These are phyloP conservation scores for Wickerhamomyces hampshirensis DNA, from an alignment of 805 yeast species.

Conservation along the genomic window DNA sequence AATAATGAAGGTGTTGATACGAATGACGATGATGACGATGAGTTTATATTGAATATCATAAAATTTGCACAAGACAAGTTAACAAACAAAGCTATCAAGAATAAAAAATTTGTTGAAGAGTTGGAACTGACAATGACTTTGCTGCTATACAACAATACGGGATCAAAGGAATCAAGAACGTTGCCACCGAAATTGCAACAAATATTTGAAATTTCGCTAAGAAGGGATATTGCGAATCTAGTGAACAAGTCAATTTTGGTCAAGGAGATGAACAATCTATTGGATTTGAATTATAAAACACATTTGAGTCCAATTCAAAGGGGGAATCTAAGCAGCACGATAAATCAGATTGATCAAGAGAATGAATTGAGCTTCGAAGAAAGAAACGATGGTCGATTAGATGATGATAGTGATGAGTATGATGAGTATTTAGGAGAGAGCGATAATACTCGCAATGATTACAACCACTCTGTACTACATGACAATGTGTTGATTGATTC, in stretches of 20 bases:
- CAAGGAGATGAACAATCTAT: constrained; percentile 13
- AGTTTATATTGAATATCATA: constrained; percentile 50
- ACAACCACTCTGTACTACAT: not conserved
- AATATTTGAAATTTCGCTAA: constrained; percentile 53
- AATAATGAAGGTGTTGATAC: constrained; percentile 20
- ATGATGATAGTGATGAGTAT: constrained; percentile 6
- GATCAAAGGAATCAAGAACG: constrained; percentile 13
- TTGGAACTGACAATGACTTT: constrained; percentile 83
- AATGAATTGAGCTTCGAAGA: not conserved
- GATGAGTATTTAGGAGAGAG: constrained; percentile 3
- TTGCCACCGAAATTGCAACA: constrained; percentile 52
- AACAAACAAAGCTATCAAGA: constrained; percentile 55
- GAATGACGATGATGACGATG: constrained; percentile 31
- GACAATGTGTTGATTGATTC: constrained; percentile 18
- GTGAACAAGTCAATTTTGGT: constrained; percentile 63
- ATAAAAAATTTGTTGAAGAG: constrained; percentile 57
- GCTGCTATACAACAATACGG: constrained; percentile 38
- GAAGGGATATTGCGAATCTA: constrained; percentile 61
- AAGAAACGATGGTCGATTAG: too few relatives aligned
- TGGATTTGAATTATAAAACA: constrained; percentile 9
- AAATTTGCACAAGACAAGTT: constrained; percentile 58
- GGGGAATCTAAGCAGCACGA: not conserved
- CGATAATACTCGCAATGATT: not conserved
- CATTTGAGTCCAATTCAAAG: not conserved
- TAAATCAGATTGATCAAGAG: not conserved